Base-by-base conservation (phyloP, 495 filamentous ascomycete species). In the Talaromyces borbonicus region DNA sequence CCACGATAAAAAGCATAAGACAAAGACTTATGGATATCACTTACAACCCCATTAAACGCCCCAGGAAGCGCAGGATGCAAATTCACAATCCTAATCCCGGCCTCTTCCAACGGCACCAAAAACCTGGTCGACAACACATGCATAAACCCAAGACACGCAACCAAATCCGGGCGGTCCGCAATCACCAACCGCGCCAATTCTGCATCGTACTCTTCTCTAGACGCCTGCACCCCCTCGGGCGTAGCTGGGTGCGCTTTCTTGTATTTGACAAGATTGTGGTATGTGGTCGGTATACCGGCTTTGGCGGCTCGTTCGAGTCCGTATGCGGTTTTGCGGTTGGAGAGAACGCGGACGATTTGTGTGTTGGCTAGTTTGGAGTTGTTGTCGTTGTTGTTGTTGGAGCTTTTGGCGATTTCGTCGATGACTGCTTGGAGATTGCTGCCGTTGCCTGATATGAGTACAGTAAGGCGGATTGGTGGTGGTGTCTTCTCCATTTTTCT, bases 351-450 rank as follows among this genome's bases (percentile, higher is more conserved):
- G 24, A 83, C 61, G 52, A 96, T 85, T 24, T 65, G 69, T 30
- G 78, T 74, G 38, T 41, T 59, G 47, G 83, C 75, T 45, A 86
- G 73, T 6, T 62, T 54, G 16, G 66, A 62, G 14, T 69, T 61
- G 25, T 65, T 30, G 6, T 30, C 27, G 6, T 30, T n/a, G n/a
- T n/a, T n/a, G n/a, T n/a, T n/a, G n/a, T n/a, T n/a, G n/a, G 35
- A 11, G 15, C 16, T 16, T 41, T 41, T 23, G 38, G 20, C 61
- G 37, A 75, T 67, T 38, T 83, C 81, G 62, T 94, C 83, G 55
- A 95, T 92, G 30, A 95, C 74, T 25, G 88, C 88, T 69, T 94
- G 88, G 19, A 97, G 79, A 58, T 96, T 96, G 39, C 85, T 78
- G 50, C 90, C 90, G 52, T 74, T 80, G 57, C 85, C 90, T 47